A percentile compares a stretch with the other conserved stretches of the same genome.
phyloP scores from a whole-genome alignment of 495 filamentous ascomycete species.

The Annulohypoxylon maeteangense region DNA sequence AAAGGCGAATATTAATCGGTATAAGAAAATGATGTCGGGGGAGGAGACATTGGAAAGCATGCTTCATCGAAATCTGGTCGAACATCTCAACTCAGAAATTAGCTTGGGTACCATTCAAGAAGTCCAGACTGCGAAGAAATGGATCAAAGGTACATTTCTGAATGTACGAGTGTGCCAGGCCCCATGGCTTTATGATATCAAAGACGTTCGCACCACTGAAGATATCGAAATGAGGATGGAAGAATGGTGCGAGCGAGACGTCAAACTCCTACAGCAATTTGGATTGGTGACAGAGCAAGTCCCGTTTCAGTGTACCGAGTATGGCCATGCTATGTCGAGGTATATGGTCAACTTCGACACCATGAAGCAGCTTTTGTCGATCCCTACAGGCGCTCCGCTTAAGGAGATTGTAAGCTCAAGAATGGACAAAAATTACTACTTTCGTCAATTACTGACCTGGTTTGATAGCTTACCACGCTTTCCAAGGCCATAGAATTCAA shows the following conservation, averaged over 20 bases:
- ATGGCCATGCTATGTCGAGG: conserved; percentile 90
- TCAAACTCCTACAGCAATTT: conserved; percentile 72
- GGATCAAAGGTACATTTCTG: conserved; percentile 89
- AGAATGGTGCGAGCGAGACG: conserved; percentile 82
- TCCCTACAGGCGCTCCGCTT: conserved; percentile 69
- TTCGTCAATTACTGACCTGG: conserved; percentile 48
- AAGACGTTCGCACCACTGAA: conserved; percentile 50
- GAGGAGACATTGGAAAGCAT: conserved; percentile 87
- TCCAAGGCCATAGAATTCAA: conserved; percentile 74
- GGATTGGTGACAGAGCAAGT: conserved; percentile 65
- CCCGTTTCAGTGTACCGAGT: conserved; percentile 73
- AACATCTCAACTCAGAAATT: conserved; percentile 95
- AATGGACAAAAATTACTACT: not conserved
- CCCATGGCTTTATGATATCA: conserved; percentile 79
- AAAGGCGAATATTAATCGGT: conserved; percentile 71
- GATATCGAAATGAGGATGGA: conserved; percentile 76
- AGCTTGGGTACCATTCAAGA: conserved; percentile 81
- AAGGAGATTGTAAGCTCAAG: conserved; percentile 73
- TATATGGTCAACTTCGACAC: conserved; percentile 93
- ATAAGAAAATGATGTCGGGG: conserved; percentile 86
- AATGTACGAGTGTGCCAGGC: conserved; percentile 84
- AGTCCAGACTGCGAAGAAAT: conserved; percentile 76
- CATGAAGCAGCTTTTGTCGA: conserved; percentile 77
- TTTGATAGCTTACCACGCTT: conserved; percentile 67
- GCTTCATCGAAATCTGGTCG: conserved; percentile 86